A percentile compares a stretch with the other conserved stretches of the same genome.
phyloP scores from a whole-genome alignment of 2,329 filamentous ascomycete species.

The Daldinia eschscholtzii region DNA sequence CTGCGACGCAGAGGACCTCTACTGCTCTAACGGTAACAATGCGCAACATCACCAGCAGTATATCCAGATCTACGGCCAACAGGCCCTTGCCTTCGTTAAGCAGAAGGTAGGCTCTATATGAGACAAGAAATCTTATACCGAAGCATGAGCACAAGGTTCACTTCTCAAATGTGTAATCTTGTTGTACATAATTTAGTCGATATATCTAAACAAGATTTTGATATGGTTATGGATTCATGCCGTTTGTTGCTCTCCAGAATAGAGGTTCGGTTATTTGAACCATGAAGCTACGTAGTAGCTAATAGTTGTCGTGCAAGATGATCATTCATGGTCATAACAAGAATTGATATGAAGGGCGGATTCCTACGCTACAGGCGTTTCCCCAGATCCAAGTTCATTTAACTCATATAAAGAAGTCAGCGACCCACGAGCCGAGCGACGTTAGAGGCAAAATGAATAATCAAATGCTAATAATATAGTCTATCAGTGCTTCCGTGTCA shows the following conservation, averaged over 20 bases:
- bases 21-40: slow-evolving; percentile 75
- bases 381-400: neutral
- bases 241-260: neutral
- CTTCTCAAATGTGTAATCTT: no score
- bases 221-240: neutral
- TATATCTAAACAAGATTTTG: neutral
- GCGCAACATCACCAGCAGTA: slow-evolving; percentile 72
- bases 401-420: neutral
- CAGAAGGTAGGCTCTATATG: slow-evolving; percentile 27
- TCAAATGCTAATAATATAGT: slow-evolving; percentile 41
- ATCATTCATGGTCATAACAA: neutral
- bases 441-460: slow-evolving; percentile 3
- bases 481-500: slow-evolving; percentile 42
- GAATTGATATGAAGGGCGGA: neutral
- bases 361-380: neutral
- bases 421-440: neutral
- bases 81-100: slow-evolving; percentile 72
- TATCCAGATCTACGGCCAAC: slow-evolving; percentile 70
- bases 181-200: neutral
- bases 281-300: no score
- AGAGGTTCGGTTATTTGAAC: neutral
- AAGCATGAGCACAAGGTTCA: neutral
- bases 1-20: slow-evolving; percentile 73
- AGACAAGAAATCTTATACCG: neutral
- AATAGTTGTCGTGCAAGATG: neutral